A percentile compares a stretch with the other conserved stretches of the same genome.
phyloP scores from a whole-genome alignment of 352 stramenopile species.

The Phytophthora fragariae region DNA sequence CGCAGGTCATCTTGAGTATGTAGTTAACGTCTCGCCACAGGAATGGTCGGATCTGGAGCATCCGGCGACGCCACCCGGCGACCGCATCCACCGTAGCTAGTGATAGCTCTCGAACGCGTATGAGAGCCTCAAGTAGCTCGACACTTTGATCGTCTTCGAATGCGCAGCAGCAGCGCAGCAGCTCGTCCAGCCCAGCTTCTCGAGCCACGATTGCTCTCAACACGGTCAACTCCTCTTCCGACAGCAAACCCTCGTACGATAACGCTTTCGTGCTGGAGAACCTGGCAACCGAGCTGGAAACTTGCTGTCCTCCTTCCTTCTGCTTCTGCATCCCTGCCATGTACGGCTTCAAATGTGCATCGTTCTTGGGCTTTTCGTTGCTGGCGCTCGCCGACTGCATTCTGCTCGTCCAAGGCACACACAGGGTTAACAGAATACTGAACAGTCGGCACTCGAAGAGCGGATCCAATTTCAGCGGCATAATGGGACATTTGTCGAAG shows the following conservation, averaged over 20 bases:
- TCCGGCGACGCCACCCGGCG: constrained; percentile 64
- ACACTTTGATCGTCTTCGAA: constrained; percentile 57
- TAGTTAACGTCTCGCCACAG: constrained; percentile 74
- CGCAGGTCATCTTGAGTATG: constrained; percentile 67
- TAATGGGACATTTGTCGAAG: neutral
- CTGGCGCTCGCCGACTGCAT: constrained; percentile 17
- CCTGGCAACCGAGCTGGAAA: constrained; percentile 7
- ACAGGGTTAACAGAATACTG: neutral
- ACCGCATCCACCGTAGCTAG: constrained; percentile 65
- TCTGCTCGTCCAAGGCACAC: constrained; percentile 1
- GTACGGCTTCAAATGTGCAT: constrained; percentile 25
- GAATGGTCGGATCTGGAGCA: constrained; percentile 70
- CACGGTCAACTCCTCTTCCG: constrained; percentile 71
- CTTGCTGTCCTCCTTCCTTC: constrained; percentile 6
- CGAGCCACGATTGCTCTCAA: constrained; percentile 68
- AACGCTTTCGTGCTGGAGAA: constrained; percentile 48
- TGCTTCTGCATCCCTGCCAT: constrained; percentile 16
- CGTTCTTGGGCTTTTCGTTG: constrained; percentile 1
- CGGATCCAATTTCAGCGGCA: constrained; percentile 22
- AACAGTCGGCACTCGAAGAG: constrained; percentile 19
- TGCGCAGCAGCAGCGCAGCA: constrained; percentile 55
- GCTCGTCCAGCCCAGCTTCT: constrained; percentile 61
- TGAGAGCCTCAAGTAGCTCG: constrained; percentile 58
- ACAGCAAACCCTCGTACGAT: constrained; percentile 62
- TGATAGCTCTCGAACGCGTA: constrained; percentile 57